These are phyloP conservation scores for Vanrija pseudolonga DNA, from an alignment of 1,284 basidiomycete species.

Conservation along the genomic window DNA sequence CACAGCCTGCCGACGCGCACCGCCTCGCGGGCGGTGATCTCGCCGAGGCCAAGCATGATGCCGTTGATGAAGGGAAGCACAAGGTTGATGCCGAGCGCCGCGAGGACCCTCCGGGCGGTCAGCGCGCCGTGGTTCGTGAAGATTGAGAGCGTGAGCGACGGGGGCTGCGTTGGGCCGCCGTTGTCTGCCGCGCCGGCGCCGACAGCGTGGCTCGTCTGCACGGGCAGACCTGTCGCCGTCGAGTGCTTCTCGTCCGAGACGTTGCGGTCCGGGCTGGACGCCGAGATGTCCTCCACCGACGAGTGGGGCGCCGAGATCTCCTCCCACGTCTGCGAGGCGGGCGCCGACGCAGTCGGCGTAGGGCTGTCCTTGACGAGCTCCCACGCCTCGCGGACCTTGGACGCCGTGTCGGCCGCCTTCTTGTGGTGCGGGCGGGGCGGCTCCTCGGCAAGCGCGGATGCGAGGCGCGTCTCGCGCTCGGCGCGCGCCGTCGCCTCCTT, in stretches of 20 bases:
- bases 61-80: constrained; percentile 93
- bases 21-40: constrained; percentile 90
- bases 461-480: constrained; percentile 10
- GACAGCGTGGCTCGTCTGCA: constrained; percentile 1
- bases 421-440: constrained; percentile 6
- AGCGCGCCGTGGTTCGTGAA: constrained; percentile 76
- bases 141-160: constrained; percentile 68
- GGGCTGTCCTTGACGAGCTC: constrained; percentile 52
- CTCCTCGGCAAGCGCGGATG: constrained; percentile 11
- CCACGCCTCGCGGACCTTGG: constrained; percentile 56
- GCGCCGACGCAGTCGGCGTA: constrained; percentile 34
- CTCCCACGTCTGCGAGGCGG: constrained; percentile 41
- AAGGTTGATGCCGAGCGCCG: constrained; percentile 86
- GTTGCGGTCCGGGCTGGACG: constrained; percentile 10
- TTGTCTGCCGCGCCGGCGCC: constrained; percentile 1
- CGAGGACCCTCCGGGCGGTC: constrained; percentile 68
- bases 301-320: constrained; percentile 33
- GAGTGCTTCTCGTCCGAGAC: constrained; percentile 7
- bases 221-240: not conserved
- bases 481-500: constrained; percentile 26
- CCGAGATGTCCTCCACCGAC: constrained; percentile 30
- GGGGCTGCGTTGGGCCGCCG: constrained; percentile 20
- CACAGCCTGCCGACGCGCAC: constrained; percentile 61
- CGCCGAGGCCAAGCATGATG: constrained; percentile 96
- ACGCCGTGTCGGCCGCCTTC: constrained; percentile 4